Base-by-base conservation (phyloP, 345 rosid species). In the Physaria fendleri region DNA sequence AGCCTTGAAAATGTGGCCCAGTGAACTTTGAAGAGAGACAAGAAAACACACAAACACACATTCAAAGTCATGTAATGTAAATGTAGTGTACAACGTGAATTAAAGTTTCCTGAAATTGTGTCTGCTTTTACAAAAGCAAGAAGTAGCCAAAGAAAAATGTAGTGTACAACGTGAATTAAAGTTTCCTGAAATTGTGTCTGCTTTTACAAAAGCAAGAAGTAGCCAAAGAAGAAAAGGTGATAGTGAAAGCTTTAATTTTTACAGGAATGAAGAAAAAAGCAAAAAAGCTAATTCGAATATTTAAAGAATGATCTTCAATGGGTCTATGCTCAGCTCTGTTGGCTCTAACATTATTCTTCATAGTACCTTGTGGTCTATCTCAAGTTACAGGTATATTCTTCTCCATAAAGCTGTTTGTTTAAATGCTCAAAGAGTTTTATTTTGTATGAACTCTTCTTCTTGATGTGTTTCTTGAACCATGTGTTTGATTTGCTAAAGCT, bases 331-430 rank as follows among this genome's bases (percentile, higher is more conserved):
- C 59, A 60, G 74, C 32, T 66, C 58, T 69, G 18, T 62, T 79
- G 51, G 32, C 70, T 58, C 45, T 79, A 34, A 35, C 37, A 40
- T 70, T 17, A 64, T 52, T 76, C 5, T 65, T 78, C 71, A 10
- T 46, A 45, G n/a, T 72, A 21, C 66, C 84, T 25, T 66, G 51
- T 68, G 79, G 59, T 65, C 25, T 59, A 17, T 75, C 78, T 41
- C 94, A 86, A 75, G 75, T 81, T 39, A 28, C 81, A 79, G 90
- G 90, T 83, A 75, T 43, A 68, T 51, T 53, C 32, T 56, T 55
- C 32, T 14, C 49, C 49, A 30, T 10, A 64, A 30, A 30, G 14
- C 71, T 56, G 51, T 60, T 12, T 45, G 27, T 59, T 56, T 37
- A 46, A 63, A 47, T 56, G 30, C 60, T 2, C 38, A 55, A 42